These are phyloP conservation scores for Xylaria sp. DNA, from an alignment of 2,329 filamentous ascomycete species.

Conservation along the genomic window DNA sequence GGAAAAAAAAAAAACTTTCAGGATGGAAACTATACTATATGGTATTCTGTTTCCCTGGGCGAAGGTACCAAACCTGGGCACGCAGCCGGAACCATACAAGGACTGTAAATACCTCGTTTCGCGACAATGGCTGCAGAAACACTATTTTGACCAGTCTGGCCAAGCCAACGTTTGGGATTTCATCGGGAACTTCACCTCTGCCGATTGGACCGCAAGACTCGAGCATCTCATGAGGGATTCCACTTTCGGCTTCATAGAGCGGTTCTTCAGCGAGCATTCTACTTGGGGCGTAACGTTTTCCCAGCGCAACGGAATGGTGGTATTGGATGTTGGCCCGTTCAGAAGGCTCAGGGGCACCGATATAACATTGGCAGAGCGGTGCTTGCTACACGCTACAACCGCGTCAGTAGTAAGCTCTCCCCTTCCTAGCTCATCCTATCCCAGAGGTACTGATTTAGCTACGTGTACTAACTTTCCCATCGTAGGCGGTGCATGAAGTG, in stretches of 20 bases:
- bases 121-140: background rate
- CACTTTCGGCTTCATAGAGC: background rate
- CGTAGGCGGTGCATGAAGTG: conserved; percentile 26
- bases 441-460: too few relatives aligned
- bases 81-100: too few relatives aligned
- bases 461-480: background rate
- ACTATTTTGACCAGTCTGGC: background rate
- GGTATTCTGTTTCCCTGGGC: background rate
- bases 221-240: background rate
- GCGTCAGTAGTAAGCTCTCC: conserved; percentile 17
- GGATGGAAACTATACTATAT: conserved; percentile 25
- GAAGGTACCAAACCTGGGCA: background rate
- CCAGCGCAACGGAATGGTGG: background rate
- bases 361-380: conserved; percentile 28
- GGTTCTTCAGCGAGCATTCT: accelerated
- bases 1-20: background rate
- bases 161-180: too few relatives aligned
- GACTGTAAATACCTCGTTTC: conserved; percentile 4
- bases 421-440: background rate
- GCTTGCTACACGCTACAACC: background rate
- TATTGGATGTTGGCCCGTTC: background rate
- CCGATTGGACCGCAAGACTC: background rate
- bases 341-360: background rate
- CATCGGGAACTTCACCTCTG: background rate
- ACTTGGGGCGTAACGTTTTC: conserved; percentile 5